Percentiles rank a stretch among this genome's conserved stretches.
Evolutionary conservation across 495 filamentous ascomycete species (phyloP).

Genomic region (Penicillium arizonense): DNA sequence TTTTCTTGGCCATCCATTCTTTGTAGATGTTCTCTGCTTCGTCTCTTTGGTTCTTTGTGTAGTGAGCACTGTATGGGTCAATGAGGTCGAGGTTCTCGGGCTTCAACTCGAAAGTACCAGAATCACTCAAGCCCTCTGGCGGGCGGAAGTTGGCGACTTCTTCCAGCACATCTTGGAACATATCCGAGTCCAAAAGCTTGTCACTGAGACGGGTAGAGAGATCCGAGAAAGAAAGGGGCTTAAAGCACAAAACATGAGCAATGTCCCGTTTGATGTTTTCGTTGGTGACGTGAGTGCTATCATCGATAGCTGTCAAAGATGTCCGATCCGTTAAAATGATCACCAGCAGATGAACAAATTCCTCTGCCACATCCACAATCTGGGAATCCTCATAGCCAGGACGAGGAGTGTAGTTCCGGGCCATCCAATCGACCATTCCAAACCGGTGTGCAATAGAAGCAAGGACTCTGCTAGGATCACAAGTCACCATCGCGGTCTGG

Average conservation of each 20-base stretch:
- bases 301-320: conserved; percentile 68
- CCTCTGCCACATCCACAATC: conserved; percentile 88
- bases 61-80: conserved; percentile 93
- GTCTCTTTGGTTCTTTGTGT: conserved; percentile 94
- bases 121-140: conserved; percentile 88
- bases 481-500: conserved; percentile 85
- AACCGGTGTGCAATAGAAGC: conserved; percentile 91
- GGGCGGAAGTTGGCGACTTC: conserved; percentile 86
- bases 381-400: conserved; percentile 77
- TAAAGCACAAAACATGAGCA: conserved; percentile 92
- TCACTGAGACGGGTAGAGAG: conserved; percentile 68
- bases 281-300: conserved; percentile 61
- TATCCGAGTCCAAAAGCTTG: conserved; percentile 62
- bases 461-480: conserved; percentile 79
- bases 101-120: conserved; percentile 91
- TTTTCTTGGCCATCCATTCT: conserved; percentile 82
- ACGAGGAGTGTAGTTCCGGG: conserved; percentile 69
- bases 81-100: conserved; percentile 77
- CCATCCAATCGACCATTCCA: conserved; percentile 85
- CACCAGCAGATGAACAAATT: conserved; percentile 92
- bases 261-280: conserved; percentile 83
- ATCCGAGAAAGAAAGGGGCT: conserved; percentile 90
- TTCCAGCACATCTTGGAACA: conserved; percentile 81
- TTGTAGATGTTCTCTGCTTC: conserved; percentile 89
- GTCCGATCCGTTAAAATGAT: conserved; percentile 85